A percentile compares a stretch with the other conserved stretches of the same genome.
Conservation (phyloP, 768 basidiomycete genomes). For the Lactarius tabidus region DNA sequence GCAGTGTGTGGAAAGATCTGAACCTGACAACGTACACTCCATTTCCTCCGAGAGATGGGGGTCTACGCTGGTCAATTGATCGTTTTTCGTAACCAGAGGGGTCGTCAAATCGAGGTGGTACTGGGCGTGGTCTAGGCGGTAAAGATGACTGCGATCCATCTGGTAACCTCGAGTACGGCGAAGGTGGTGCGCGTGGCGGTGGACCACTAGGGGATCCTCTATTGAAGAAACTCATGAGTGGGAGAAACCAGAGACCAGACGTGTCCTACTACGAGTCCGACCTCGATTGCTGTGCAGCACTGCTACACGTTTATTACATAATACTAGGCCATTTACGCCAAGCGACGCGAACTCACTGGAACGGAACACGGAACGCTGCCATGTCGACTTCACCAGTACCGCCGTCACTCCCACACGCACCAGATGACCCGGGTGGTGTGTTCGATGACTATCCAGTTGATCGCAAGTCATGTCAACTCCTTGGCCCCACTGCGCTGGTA, state of each 20-base stretch:
- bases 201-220: constrained; percentile 7
- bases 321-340: background rate
- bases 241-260: background rate
- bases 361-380: background rate
- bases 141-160: constrained; percentile 21
- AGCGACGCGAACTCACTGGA: background rate
- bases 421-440: constrained; percentile 14
- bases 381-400: constrained; percentile 8
- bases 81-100: constrained; percentile 32
- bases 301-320: background rate
- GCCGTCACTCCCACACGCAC: background rate
- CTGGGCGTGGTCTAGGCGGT: constrained; percentile 26
- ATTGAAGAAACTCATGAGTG: constrained; percentile 23
- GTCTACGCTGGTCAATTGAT: constrained; percentile 26
- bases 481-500: constrained; percentile 47
- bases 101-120: constrained; percentile 31
- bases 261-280: too few species aligned
- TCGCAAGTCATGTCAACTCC: constrained; percentile 40
- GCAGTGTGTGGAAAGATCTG: background rate
- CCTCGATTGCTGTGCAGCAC: background rate
- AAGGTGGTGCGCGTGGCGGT: constrained; percentile 13
- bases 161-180: constrained; percentile 23
- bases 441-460: constrained; percentile 41
- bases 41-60: constrained; percentile 19
- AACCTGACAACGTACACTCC: constrained; percentile 25